phyloP scores from a whole-genome alignment of 768 basidiomycete genomes.

The Kwoniella mangroviensis region DNA sequence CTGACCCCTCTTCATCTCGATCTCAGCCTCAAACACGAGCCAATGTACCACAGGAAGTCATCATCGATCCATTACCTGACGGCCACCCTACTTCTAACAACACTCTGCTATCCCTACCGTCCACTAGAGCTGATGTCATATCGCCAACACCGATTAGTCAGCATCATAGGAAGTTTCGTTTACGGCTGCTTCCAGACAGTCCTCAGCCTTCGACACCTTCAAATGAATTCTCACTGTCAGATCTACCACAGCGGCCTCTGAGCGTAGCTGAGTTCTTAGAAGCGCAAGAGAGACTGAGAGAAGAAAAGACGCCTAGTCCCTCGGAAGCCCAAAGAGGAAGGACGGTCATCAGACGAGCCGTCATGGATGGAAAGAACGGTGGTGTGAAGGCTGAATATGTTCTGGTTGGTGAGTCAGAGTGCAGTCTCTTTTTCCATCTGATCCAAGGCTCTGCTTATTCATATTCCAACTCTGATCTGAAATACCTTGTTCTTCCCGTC shows the following conservation, averaged over 20 bases:
- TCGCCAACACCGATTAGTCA: not conserved
- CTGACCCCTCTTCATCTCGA: not conserved
- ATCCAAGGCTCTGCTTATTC: too few relatives aligned
- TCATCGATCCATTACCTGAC: constrained; percentile 34
- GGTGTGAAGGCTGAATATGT: constrained; percentile 60
- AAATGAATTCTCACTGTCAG: not conserved
- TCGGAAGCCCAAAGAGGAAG: constrained; percentile 21
- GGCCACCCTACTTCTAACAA: not conserved
- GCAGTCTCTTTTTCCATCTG: not conserved
- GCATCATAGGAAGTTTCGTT: constrained; percentile 41
- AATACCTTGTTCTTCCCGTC: constrained; percentile 13
- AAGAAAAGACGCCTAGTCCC: constrained; percentile 11
- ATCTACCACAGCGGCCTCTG: constrained; percentile 29
- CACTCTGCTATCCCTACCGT: not conserved
- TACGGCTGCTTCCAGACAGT: constrained; percentile 38
- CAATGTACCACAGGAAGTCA: constrained; percentile 22
- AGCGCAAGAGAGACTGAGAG: constrained; percentile 15
- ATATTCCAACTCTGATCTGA: too few relatives aligned
- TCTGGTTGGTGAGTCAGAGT: constrained; percentile 53
- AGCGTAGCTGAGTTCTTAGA: constrained; percentile 35
- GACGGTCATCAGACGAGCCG: constrained; percentile 31
- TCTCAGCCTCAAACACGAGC: not conserved
- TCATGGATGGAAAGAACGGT: constrained; percentile 28
- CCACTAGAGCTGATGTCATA: not conserved
- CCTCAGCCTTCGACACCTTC: not conserved